These are phyloP conservation scores for Sisymbrium irio DNA, from an alignment of 345 rosid genomes.

Conservation along the genomic window DNA sequence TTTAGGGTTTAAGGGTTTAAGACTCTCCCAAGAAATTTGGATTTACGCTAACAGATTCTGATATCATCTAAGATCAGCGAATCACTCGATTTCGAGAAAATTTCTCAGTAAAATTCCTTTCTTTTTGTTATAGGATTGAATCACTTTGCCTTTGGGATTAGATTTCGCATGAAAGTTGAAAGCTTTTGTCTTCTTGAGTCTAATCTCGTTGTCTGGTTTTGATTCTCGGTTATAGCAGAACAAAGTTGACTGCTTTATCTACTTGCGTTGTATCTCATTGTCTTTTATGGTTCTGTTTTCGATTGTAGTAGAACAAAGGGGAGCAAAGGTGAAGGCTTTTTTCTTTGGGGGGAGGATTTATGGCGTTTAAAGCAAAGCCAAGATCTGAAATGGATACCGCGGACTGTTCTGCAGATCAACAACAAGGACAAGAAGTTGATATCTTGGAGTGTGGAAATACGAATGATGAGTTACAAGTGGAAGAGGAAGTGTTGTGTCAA, in stretches of 20 bases:
- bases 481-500: conserved; percentile 39
- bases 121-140: neutral
- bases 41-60: conserved; percentile 17
- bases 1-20: conserved; percentile 34
- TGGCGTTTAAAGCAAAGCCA: conserved; percentile 39
- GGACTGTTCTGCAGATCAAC: conserved; percentile 5
- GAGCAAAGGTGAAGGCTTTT: neutral
- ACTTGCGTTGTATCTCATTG: neutral
- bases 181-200: neutral
- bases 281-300: conserved; percentile 3
- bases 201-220: neutral
- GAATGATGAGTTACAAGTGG: conserved; percentile 15
- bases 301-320: conserved; percentile 3
- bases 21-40: conserved; percentile 21
- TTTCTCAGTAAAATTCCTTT: neutral
- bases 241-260: conserved; percentile 17
- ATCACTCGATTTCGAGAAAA: neutral
- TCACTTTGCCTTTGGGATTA: neutral
- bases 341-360: neutral
- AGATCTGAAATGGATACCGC: conserved; percentile 28
- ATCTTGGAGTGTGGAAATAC: conserved; percentile 38
- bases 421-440: conserved; percentile 43
- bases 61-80: conserved; percentile 1
- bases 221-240: neutral
- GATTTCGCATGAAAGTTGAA: conserved; percentile 4